Percentiles rank a stretch among this genome's conserved stretches.
Evolutionary conservation across 768 basidiomycete genomes (phyloP).

Genomic region (Leccinum rimulosum): DNA sequence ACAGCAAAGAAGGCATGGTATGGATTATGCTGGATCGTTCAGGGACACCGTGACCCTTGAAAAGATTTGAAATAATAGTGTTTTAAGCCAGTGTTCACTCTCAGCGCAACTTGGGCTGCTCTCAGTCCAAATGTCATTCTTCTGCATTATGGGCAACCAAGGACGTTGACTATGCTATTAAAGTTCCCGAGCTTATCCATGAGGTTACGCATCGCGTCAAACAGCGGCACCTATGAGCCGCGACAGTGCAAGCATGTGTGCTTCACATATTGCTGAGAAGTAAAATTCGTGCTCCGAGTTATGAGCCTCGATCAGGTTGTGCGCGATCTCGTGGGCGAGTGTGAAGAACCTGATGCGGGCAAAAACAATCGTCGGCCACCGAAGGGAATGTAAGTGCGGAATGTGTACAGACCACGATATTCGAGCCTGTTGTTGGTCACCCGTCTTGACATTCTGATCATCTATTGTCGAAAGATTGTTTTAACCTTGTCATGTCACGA

Average conservation of each 20-base stretch:
- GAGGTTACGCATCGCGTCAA: not conserved
- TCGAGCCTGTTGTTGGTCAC: slow-evolving; percentile 57
- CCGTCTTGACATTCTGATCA: slow-evolving; percentile 59
- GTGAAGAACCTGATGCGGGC: slow-evolving; percentile 66
- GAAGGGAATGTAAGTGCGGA: not conserved
- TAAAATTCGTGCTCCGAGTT: slow-evolving; percentile 95
- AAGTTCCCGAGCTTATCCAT: not conserved
- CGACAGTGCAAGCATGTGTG: slow-evolving; percentile 45
- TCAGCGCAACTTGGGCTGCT: not conserved
- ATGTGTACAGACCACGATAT: slow-evolving; percentile 65
- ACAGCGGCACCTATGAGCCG: slow-evolving; percentile 24
- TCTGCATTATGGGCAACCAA: not conserved
- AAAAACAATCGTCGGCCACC: not conserved
- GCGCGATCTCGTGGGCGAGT: slow-evolving; percentile 90
- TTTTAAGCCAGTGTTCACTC: not conserved
- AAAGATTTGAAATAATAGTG: not conserved
- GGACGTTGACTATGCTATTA: not conserved
- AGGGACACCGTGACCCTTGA: not conserved
- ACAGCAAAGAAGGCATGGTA: not conserved
- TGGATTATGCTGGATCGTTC: not conserved
- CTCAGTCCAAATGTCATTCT: not conserved
- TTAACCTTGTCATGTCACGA: not conserved
- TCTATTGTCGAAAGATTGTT: slow-evolving; percentile 42
- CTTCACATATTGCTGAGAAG: slow-evolving; percentile 87
- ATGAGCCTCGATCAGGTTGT: slow-evolving; percentile 84